Conservation (phyloP, 1,284 basidiomycete genomes). For the Cystobasidiaceae sp. region DNA sequence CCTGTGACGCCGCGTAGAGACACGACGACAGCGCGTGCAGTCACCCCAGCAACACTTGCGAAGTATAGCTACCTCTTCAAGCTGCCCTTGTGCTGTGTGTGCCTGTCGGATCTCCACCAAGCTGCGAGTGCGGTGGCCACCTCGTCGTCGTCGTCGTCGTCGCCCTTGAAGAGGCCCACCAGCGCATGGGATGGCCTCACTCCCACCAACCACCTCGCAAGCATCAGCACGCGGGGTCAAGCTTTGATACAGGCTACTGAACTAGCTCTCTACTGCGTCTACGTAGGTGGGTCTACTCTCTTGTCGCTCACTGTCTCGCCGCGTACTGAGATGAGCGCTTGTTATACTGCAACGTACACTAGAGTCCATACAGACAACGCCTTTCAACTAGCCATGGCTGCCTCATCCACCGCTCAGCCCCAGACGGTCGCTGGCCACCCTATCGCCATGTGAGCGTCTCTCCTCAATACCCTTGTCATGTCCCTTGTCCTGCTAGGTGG, state of each 20-base stretch:
- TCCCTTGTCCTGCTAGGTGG: background rate
- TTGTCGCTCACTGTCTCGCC: background rate
- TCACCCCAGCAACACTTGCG: background rate
- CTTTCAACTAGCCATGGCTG: background rate
- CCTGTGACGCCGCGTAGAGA: background rate
- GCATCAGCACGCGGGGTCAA: too few relatives aligned
- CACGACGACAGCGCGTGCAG: background rate
- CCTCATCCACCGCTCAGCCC: slow-evolving; percentile 2
- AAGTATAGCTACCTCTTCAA: background rate
- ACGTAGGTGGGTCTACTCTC: too few relatives aligned
- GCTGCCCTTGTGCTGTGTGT: too few relatives aligned
- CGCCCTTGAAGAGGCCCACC: too few relatives aligned
- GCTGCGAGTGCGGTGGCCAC: background rate
- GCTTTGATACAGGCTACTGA: too few relatives aligned
- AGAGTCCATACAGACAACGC: background rate
- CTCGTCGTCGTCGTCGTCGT: background rate
- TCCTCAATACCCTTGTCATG: background rate
- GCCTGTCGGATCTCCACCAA: too few relatives aligned
- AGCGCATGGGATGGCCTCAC: too few relatives aligned
- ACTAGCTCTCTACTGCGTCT: too few relatives aligned
- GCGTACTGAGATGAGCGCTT: too few relatives aligned
- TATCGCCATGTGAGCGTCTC: slow-evolving; percentile 12
- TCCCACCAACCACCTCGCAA: background rate
- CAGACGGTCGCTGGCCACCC: slow-evolving; percentile 24
- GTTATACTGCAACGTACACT: too few relatives aligned